Base-by-base conservation (phyloP, 306 rosid species). In the Ammopiptanthus mongolicus region DNA sequence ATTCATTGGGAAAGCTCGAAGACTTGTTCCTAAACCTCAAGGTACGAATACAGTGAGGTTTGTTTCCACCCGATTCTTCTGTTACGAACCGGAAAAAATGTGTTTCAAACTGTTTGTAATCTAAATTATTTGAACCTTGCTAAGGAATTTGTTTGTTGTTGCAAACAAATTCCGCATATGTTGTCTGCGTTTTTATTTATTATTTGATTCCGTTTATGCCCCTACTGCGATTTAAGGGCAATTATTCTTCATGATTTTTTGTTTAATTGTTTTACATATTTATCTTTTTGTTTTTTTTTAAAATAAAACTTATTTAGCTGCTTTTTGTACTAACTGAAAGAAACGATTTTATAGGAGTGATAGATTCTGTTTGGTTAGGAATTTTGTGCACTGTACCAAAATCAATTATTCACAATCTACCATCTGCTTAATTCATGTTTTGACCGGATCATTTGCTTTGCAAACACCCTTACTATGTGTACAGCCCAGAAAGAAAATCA, bases 11-110 rank as follows among this genome's bases (percentile, higher is more conserved):
- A 13, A 34, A 57, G 28, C 37, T 74, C 12, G 34, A 51, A 67
- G 46, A 33, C 60, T 15, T n/a, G 18, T 65, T 71, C 59, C 8
- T 63, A 19, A 77, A 76, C 33, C 55, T 13, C 19, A 67, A 82
- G 86, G 86, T 82, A 60, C 55, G 67, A 2, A 58, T 69, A 12
- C 13, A 6, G 4, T 48, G 13, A 23, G 23, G 11, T 34, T 12
- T 50, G 11, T 22, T 15, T 50, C 52, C 13, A 5, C 36, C 28
- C 18, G 12, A 25, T 73, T 28, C 48, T 13, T 50, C 22, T 13
- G 41, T 74, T 18, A 14, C 33, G 3, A 25, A 18, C 65, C 58
- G n/a, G 18, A 11, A 15, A 2, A 11, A 21, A 46, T 36, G 23
- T 56, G 1, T 28, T 60, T 68, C 31, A 3, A 77, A 19, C 50